Base-by-base conservation (phyloP, 306 rosid species). In the Casuarina equisetifolia region DNA sequence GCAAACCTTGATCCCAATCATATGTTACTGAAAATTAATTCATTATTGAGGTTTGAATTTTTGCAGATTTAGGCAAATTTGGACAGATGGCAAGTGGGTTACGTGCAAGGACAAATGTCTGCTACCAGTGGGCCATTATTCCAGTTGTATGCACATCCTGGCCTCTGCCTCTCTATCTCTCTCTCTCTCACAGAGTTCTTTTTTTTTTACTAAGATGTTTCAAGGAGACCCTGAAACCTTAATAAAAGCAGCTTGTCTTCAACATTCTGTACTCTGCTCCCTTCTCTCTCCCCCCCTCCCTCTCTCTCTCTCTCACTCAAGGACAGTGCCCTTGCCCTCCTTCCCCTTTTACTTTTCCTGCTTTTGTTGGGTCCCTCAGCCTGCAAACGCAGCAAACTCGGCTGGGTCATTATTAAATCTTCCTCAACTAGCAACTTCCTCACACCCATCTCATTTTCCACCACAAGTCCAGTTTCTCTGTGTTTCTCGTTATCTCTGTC, bases 241-340 rank as follows among this genome's bases (percentile, higher is more conserved):
- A 90, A 93, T 90, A 87, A 90, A 91, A 85, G 86, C 89, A 82
- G 73, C 78, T 74, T 87, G 91, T 92, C 88, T 79, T 86, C 85
- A 55, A 82, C 91, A 85, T 85, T 86, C 91, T 75, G 55, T 81
- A 66, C 74, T 52, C 73, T 36, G 81, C 72, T 62, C 84, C 45
- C 64, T 36, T 69, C 84, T 42, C 64, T 36, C 66, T 7, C 52
- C 53, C 69, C 4, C 19, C 13, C 67, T 19, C 20, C 39, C 35
- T 3, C 74, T 15, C 63, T 19, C 17, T 17, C 59, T 44, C 54
- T 66, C 61, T 9, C 39, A 6, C 53, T 43, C 3, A 1, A 10
- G 11, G 2, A 61, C 67, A 25, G 2, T 13, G 7, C 70, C 45
- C 72, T 25, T 13, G 7, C 70, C 45, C 72, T 25, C 38, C 13